Evolutionary conservation across 2,329 filamentous ascomycete genomes (phyloP).

Genomic region (Raffaelea ambrosiae): DNA sequence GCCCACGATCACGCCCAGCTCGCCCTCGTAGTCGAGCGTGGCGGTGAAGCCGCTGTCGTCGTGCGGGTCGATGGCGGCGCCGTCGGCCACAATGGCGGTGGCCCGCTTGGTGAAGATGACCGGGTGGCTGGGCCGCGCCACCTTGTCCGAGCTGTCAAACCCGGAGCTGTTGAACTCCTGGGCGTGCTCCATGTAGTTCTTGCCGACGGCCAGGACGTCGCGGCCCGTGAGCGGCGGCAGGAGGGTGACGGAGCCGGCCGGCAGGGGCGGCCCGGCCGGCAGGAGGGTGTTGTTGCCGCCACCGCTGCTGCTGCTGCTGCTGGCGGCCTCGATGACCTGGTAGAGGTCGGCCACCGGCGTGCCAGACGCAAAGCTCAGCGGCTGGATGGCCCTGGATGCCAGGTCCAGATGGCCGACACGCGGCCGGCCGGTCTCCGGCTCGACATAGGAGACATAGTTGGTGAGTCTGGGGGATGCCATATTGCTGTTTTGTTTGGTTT

Average conservation of each 20-base stretch:
- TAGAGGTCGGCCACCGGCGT: conserved; percentile 1
- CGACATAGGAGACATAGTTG: conserved; percentile 4
- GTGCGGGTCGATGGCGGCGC: background rate
- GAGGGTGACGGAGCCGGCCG: background rate
- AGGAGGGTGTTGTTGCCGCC: background rate
- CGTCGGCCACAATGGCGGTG: conserved; percentile 1
- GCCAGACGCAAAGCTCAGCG: conserved; percentile 1
- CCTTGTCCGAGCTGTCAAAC: conserved; percentile 4
- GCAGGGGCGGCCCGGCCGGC: background rate
- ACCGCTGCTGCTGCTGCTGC: too few species aligned
- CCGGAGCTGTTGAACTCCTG: conserved; percentile 3
- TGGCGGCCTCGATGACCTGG: conserved; percentile 2
- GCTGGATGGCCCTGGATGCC: background rate
- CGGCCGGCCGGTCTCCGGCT: background rate
- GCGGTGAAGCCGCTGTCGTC: background rate
- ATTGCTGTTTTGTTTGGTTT: too few species aligned
- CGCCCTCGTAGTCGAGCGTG: conserved; percentile 44
- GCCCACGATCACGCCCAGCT: conserved; percentile 48
- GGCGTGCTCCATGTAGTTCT: conserved; percentile 7
- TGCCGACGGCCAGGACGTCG: conserved; percentile 3
- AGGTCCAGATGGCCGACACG: conserved; percentile 4
- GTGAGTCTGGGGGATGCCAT: background rate
- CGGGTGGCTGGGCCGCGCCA: conserved; percentile 2
- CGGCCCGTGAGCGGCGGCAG: background rate
- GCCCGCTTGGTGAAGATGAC: conserved; percentile 4